phyloP scores from a whole-genome alignment of 345 rosid genomes.

The Pelargonium nanum region DNA sequence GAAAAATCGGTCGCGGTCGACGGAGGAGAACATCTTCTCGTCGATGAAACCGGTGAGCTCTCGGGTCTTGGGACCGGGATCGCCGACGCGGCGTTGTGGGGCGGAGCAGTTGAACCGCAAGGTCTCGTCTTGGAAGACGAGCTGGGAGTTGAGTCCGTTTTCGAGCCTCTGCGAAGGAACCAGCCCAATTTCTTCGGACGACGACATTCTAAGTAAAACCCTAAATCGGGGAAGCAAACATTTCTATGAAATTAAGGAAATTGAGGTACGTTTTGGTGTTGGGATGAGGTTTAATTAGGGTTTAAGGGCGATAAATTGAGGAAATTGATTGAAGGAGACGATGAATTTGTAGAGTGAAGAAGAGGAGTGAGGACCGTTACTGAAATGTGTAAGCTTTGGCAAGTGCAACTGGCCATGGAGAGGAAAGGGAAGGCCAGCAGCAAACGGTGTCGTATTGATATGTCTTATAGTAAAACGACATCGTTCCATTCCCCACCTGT shows the following conservation, averaged over 20 bases:
- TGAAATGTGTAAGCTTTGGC: neutral
- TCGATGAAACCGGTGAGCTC: slow-evolving; percentile 47
- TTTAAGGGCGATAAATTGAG: neutral
- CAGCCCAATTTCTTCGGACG: slow-evolving; percentile 32
- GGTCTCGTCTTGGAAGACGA: slow-evolving; percentile 45
- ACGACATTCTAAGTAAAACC: slow-evolving; percentile 18
- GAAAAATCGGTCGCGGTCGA: slow-evolving; percentile 36
- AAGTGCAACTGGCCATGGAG: neutral
- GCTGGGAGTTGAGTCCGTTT: slow-evolving; percentile 38
- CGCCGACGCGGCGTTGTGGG: slow-evolving; percentile 23
- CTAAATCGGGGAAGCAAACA: neutral
- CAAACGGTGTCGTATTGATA: neutral
- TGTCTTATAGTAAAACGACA: too few relatives aligned
- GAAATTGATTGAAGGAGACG: neutral
- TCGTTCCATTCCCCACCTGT: too few relatives aligned
- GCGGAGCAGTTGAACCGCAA: slow-evolving; percentile 31
- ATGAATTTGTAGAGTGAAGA: neutral
- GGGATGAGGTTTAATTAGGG: neutral
- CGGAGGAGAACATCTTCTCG: slow-evolving; percentile 31
- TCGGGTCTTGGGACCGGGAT: slow-evolving; percentile 34
- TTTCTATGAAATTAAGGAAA: neutral
- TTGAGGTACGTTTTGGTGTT: neutral
- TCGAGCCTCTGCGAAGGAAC: slow-evolving; percentile 18
- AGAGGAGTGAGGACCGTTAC: neutral
- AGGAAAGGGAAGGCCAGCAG: neutral